Base-by-base conservation (phyloP, 2,329 filamentous ascomycete species). In the Talaromyces sp. region DNA sequence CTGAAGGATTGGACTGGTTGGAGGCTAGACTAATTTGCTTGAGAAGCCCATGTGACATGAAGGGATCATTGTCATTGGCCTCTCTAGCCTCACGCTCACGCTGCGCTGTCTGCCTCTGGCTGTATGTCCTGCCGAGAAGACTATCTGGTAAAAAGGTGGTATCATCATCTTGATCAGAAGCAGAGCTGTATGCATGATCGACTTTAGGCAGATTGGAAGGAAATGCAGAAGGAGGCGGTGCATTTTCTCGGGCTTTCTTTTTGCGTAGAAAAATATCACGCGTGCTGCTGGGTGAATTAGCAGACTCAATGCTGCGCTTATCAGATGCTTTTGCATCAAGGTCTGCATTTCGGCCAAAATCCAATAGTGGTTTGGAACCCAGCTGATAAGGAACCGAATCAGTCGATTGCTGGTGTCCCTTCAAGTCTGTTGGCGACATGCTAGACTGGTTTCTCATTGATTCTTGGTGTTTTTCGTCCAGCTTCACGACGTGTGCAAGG, bases 401-500 rank as follows among this genome's bases (percentile, higher is more conserved):
- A n/a, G 43, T 60, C 31, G 61, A 62, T 56, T 53, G 50, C 14
- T 63, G 65, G n/a, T n/a, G n/a, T n/a, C n/a, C n/a, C 7, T 69
- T 63, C 64, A 69, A 35, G 60, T 66, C 62, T 70, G 73, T 62
- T 59, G 67, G 56, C 5, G 27, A 14, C 65, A 68, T 60, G 58
- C 66, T 29, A 4, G 43, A 4, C 19, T 50, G 43, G 21, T 21
- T 46, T 7, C 14, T 50, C 19, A 49, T 50, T 27, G 55, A 14
- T 6, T 62, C 49, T 26, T 70, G 65, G 46, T 72, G 68, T 66
- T 75, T 77, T 62, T 78, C 70, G n/a, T 79, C 80, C 58, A 83
- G 82, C 19, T 86, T 85, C 70, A 88, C 83, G 63, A 86, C 86
- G 66, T 90, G 87, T 50, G 91, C 89, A 8, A 97, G 77, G 69